Conservation (phyloP, 2,329 filamentous ascomycete species). For the Monilinia vaccinii-corymbosi region DNA sequence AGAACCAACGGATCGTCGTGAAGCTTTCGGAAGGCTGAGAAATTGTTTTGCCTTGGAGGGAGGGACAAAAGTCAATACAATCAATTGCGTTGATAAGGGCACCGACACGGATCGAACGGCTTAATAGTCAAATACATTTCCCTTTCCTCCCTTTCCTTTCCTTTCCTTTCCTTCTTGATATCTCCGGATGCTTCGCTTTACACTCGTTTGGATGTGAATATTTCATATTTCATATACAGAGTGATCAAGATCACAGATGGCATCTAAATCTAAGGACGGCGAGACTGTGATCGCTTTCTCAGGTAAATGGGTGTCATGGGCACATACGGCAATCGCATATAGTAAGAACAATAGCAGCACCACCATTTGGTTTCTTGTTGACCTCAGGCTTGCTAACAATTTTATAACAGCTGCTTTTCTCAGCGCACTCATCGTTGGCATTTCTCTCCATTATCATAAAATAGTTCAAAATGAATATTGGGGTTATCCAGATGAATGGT, state of each 20-base stretch:
- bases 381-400: slow-evolving; percentile 14
- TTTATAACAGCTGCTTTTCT: slow-evolving; percentile 61
- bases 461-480: slow-evolving; percentile 97
- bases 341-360: slow-evolving; percentile 37
- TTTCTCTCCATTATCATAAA: slow-evolving; percentile 83
- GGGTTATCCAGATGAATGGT: slow-evolving; percentile 92
- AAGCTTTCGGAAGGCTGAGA: not conserved
- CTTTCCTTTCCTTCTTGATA: slow-evolving; percentile 5
- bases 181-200: slow-evolving; percentile 22
- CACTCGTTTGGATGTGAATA: slow-evolving; percentile 26
- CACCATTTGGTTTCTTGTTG: not conserved
- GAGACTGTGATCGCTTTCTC: slow-evolving; percentile 58
- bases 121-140: not conserved
- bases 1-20: not conserved
- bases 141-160: too few species aligned
- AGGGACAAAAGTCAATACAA: not conserved
- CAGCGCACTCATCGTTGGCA: slow-evolving; percentile 74
- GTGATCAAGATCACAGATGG: slow-evolving; percentile 30
- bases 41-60: not conserved
- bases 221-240: slow-evolving; percentile 13
- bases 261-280: slow-evolving; percentile 51
- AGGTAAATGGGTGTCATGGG: slow-evolving; percentile 83
- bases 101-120: not conserved
- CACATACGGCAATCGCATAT: slow-evolving; percentile 79
- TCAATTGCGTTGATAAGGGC: not conserved